phyloP scores from a whole-genome alignment of 73 alveolate species.

The Paramecium bursaria region DNA sequence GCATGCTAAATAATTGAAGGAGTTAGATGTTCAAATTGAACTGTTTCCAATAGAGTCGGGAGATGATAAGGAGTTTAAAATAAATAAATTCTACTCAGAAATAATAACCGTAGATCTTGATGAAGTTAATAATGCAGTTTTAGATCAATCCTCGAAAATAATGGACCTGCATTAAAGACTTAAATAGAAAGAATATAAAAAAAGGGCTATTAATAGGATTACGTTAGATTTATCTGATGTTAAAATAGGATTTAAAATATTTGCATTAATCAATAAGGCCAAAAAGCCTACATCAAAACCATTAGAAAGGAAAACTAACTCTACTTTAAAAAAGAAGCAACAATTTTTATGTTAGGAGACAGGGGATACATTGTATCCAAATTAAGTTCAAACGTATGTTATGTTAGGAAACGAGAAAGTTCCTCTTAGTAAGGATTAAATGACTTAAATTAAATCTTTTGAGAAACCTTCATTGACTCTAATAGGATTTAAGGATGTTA shows the following conservation, averaged over 20 bases:
- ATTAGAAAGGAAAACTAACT: slow-evolving; percentile 88
- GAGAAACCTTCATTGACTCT: slow-evolving; percentile 95
- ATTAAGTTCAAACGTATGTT: slow-evolving; percentile 90
- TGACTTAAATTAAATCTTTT: slow-evolving; percentile 89
- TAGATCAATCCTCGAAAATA: slow-evolving; percentile 64
- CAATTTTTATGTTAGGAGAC: slow-evolving; percentile 90
- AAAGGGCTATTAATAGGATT: slow-evolving; percentile 67
- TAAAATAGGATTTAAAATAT: slow-evolving; percentile 89
- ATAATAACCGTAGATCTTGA: slow-evolving; percentile 90
- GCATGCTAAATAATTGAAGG: slow-evolving; percentile 91
- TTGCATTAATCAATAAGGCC: slow-evolving; percentile 83
- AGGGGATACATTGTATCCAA: slow-evolving; percentile 91
- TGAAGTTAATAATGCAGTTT: slow-evolving; percentile 72
- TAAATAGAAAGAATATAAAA: slow-evolving; percentile 74
- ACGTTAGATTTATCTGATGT: slow-evolving; percentile 68
- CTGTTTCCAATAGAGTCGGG: slow-evolving; percentile 91
- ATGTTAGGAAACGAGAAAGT: slow-evolving; percentile 95
- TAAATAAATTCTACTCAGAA: slow-evolving; percentile 87
- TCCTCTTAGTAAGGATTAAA: slow-evolving; percentile 85
- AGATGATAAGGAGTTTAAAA: slow-evolving; percentile 87
- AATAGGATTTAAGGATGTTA: slow-evolving; percentile 94
- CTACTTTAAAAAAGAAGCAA: slow-evolving; percentile 83
- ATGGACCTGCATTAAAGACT: slow-evolving; percentile 74
- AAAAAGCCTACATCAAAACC: slow-evolving; percentile 88
- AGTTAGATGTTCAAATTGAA: slow-evolving; percentile 92